Evolutionary conservation across 2,329 filamentous ascomycete species (phyloP), one percentile per base, ranked within the genome.

Genomic region (Phialophora expanda): DNA sequence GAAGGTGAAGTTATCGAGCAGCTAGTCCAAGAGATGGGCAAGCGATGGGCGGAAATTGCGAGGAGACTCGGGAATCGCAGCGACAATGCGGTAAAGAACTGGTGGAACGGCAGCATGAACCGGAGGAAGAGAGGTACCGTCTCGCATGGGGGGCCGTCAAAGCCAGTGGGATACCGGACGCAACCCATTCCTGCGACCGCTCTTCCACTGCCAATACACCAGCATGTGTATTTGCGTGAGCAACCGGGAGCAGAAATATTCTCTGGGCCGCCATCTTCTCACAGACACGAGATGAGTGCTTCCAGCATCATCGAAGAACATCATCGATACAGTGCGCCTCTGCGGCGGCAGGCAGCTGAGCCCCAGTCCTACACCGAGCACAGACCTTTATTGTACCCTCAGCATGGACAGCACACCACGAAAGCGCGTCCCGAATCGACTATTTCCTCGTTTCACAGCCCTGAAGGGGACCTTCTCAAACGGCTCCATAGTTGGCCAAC

Each of bases 21-120:
- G 65, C 85, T 95, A 76, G 93, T 97, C 17, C 78, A 80, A 11
- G 86, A 90, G 73, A 88, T 92, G 81, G 93, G 93, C 68, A 94
- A 93, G 81, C 87, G 90, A 64, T 97, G 93, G 93, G 93, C 93
- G 2, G 92, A 97, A 76, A 97, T 97, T 75, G 92, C 93, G 53
- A 86, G 93, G 71, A 84, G 87, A 54, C 84, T 97, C 22, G 85
- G 89, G 62, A 92, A 92, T 70, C 89, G 93, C 74, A 96, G 93
- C 77, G 93, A 97, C 81, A 97, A 97, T 75, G 90, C 92, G 30
- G 92, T 97, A 69, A 97, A 97, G 86, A 97, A 97, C 78, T 97
- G 93, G 92, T 97, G 91, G 91, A 97, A 97, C 76, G 93, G 93
- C 57, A 91, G 90, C 76, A 90, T 93, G 85, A 97, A 97, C 80